Evolutionary conservation across 1,284 basidiomycete species (phyloP).

Genomic region (Moesziomyces parantarcticus): DNA sequence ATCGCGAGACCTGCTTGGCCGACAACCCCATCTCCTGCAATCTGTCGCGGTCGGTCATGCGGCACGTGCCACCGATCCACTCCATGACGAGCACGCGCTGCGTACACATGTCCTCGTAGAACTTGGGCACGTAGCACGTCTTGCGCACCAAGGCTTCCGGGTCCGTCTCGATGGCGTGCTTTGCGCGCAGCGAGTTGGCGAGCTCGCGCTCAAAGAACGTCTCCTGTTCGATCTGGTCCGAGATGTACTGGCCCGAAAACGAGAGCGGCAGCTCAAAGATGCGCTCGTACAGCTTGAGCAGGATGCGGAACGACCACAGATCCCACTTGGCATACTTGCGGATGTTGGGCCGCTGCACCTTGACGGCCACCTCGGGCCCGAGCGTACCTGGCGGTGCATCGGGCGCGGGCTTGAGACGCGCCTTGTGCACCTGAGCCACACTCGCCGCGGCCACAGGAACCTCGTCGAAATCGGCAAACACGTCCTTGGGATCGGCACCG

Average conservation of each 20-base stretch:
- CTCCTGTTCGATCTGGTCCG: constrained; percentile 60
- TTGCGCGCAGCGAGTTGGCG: constrained; percentile 46
- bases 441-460: constrained; percentile 57
- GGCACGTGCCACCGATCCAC: constrained; percentile 51
- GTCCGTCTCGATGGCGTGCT: constrained; percentile 51
- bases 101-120: constrained; percentile 49
- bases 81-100: constrained; percentile 58
- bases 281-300: constrained; percentile 55
- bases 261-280: constrained; percentile 59
- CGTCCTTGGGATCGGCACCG: constrained; percentile 45
- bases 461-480: constrained; percentile 52
- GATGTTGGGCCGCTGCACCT: constrained; percentile 61
- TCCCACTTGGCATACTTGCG: constrained; percentile 60
- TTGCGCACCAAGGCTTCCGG: constrained; percentile 44
- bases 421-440: constrained; percentile 61
- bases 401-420: constrained; percentile 31
- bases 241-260: constrained; percentile 58
- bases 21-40: constrained; percentile 54
- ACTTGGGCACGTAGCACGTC: constrained; percentile 56
- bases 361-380: constrained; percentile 56
- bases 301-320: constrained; percentile 54
- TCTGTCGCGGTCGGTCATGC: constrained; percentile 56
- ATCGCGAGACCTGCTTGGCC: constrained; percentile 47
- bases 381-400: constrained; percentile 18
- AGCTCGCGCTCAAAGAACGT: constrained; percentile 56